Percentiles rank a stretch among this genome's conserved stretches.
Conservation (phyloP, 352 stramenopile genomes). For the Globisporangium acanthophoron region DNA sequence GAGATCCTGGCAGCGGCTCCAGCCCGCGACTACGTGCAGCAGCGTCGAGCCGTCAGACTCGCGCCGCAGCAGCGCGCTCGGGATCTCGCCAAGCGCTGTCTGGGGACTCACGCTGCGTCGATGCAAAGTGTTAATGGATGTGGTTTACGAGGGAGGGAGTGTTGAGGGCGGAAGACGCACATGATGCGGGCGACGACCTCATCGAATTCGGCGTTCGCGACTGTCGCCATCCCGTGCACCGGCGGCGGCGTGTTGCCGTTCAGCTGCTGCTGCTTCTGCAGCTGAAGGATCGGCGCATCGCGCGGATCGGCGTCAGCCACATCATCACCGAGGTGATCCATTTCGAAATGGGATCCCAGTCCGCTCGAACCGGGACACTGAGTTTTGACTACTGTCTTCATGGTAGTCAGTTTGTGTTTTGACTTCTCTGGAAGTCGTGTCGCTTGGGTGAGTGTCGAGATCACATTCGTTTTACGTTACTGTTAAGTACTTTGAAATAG, state of each 20-base stretch:
- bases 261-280: not conserved
- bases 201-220: constrained; percentile 38
- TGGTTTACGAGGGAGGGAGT: not conserved
- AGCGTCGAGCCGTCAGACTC: constrained; percentile 47
- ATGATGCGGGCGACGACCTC: constrained; percentile 44
- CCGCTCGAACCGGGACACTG: too few species aligned
- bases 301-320: not conserved
- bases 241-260: not conserved
- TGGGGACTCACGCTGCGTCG: constrained; percentile 30
- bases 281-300: not conserved
- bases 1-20: constrained; percentile 49
- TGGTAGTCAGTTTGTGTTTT: too few species aligned
- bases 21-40: constrained; percentile 47
- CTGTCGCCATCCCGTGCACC: constrained; percentile 19
- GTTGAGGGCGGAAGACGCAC: constrained; percentile 18
- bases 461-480: too few species aligned
- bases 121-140: not conserved
- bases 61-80: constrained; percentile 21
- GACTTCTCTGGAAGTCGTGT: too few species aligned
- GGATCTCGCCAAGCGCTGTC: constrained; percentile 21
- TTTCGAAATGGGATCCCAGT: constrained; percentile 2
- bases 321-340: not conserved
- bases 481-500: too few species aligned
- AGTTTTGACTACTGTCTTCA: too few species aligned
- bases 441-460: too few species aligned